phyloP scores from a whole-genome alignment of 2,329 filamentous ascomycete genomes.

The Byssochlamys sp. region DNA sequence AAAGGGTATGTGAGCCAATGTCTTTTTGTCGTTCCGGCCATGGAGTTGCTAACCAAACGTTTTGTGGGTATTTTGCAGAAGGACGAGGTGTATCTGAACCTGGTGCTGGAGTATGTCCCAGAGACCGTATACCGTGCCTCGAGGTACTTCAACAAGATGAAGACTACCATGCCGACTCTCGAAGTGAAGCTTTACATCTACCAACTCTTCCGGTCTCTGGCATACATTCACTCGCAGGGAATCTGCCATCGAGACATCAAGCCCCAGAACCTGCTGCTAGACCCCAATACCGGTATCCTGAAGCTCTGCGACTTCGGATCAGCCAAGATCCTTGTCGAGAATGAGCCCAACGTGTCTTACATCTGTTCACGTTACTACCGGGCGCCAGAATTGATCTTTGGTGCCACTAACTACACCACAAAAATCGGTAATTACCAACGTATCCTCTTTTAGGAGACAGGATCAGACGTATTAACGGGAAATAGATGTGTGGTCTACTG shows the following conservation, averaged over 20 bases:
- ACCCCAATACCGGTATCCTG: conserved; percentile 79
- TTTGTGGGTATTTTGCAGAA: conserved; percentile 48
- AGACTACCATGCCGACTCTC: conserved; percentile 97
- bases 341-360: conserved; percentile 98
- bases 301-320: conserved; percentile 99
- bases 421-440: conserved; percentile 73
- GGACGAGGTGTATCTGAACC: conserved; percentile 96
- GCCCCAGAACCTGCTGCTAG: conserved; percentile 90
- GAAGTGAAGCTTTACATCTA: conserved; percentile 99
- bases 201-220: conserved; percentile 93
- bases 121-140: conserved; percentile 97
- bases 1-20: conserved; percentile 60
- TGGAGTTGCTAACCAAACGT: conserved; percentile 4
- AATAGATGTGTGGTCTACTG: conserved; percentile 95
- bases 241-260: conserved; percentile 99
- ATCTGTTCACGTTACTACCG: conserved; percentile 99
- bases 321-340: conserved; percentile 95
- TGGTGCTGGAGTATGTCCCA: conserved; percentile 94
- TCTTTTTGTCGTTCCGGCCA: not conserved
- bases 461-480: not conserved
- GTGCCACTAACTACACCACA: conserved; percentile 97
- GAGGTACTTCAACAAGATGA: conserved; percentile 99
- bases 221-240: conserved; percentile 97
- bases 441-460: not conserved
- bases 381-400: conserved; percentile 94